Conservation (phyloP, 345 rosid genomes). For the Corchorus capsularis region DNA sequence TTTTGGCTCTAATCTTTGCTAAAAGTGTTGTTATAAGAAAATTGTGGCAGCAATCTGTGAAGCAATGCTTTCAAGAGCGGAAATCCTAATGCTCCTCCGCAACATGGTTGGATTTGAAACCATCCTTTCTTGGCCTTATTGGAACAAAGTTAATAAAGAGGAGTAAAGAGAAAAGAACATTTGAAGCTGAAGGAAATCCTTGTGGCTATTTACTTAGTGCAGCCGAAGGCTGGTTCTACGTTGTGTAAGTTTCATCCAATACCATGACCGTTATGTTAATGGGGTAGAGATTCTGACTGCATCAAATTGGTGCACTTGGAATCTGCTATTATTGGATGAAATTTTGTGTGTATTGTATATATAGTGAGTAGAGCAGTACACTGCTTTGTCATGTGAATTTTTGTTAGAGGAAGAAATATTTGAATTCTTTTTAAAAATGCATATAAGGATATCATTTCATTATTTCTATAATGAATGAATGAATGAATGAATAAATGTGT, state of each 20-base stretch:
- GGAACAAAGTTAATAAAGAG: background rate
- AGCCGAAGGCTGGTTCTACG: background rate
- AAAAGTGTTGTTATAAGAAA: background rate
- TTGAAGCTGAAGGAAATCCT: background rate
- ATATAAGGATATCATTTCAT: no score
- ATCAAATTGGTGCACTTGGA: background rate
- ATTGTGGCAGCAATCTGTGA: background rate
- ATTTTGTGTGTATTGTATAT: constrained; percentile 12
- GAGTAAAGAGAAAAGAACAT: background rate
- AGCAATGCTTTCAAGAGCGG: background rate
- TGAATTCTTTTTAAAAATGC: no score
- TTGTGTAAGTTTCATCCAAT: background rate
- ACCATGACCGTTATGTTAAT: background rate
- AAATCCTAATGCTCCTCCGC: background rate
- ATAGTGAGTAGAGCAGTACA: background rate
- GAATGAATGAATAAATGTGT: no score
- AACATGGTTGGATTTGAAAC: background rate
- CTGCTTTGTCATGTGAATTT: background rate
- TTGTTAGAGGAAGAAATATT: no score
- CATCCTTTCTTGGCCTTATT: background rate
- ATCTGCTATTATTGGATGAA: background rate
- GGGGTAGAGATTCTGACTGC: background rate
- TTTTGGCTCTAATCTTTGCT: background rate
- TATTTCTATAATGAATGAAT: no score
- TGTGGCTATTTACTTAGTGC: background rate